These are phyloP conservation scores for Coemansia sp. DNA, from an alignment of 192 early-diverging fungal genomes.

Conservation along the genomic window DNA sequence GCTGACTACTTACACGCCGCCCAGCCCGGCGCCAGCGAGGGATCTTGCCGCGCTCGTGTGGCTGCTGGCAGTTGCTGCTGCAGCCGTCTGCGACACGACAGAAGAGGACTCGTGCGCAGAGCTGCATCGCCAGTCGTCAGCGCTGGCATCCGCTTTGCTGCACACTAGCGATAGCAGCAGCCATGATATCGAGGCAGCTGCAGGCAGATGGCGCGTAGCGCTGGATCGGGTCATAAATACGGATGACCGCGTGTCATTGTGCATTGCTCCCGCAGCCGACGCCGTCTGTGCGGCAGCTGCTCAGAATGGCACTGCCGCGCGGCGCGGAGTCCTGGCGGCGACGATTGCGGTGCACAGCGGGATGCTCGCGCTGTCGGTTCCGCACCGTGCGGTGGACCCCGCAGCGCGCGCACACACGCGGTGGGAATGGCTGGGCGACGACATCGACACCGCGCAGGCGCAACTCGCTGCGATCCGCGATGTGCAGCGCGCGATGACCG, in stretches of 20 bases:
- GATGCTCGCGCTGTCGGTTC: constrained; percentile 71
- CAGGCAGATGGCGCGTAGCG: constrained; percentile 10
- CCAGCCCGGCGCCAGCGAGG: not conserved
- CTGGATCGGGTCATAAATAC: constrained; percentile 6
- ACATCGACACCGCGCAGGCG: constrained; percentile 48
- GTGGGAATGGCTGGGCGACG: constrained; percentile 63
- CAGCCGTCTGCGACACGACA: not conserved
- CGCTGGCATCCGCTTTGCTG: not conserved
- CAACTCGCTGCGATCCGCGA: constrained; percentile 61
- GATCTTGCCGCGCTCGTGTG: constrained; percentile 13
- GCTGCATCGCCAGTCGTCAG: constrained; percentile 1
- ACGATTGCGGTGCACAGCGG: not conserved
- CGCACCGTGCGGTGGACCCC: constrained; percentile 81
- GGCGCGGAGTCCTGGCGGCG: constrained; percentile 10
- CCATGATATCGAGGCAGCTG: not conserved
- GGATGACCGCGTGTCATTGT: not conserved
- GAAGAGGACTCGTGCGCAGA: not conserved
- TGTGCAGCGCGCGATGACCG: constrained; percentile 66
- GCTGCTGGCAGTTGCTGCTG: not conserved
- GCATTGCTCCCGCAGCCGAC: constrained; percentile 11
- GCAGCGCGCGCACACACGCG: constrained; percentile 70
- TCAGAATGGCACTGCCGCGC: not conserved
- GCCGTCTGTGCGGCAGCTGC: constrained; percentile 12
- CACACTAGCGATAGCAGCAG: not conserved
- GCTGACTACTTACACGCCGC: constrained; percentile 15